Conservation (phyloP, 208 protist species). For the Spongospora subterranea region DNA sequence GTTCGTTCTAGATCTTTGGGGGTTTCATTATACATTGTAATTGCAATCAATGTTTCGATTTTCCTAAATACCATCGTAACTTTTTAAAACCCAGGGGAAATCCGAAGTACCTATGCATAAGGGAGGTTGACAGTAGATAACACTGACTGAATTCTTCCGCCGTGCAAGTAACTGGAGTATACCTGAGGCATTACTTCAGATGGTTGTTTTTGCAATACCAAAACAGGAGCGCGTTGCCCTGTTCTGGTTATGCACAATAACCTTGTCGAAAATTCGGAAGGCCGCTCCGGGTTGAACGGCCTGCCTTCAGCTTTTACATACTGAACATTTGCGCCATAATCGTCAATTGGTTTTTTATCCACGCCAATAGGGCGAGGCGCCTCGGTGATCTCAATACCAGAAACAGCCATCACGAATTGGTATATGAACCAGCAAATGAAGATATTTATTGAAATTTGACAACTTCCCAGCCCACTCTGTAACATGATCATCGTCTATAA, state of each 20-base stretch:
- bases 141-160: neutral
- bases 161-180: neutral
- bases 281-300: slow-evolving; percentile 12
- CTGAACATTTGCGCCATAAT: neutral
- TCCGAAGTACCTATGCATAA: neutral
- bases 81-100: neutral
- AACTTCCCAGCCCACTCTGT: too few species aligned
- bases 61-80: neutral
- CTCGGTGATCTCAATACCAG: too few species aligned
- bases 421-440: too few species aligned
- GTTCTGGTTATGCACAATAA: neutral
- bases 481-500: too few species aligned
- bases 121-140: neutral
- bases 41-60: slow-evolving; percentile 13
- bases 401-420: too few species aligned
- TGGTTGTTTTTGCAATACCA: neutral
- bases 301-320: neutral
- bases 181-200: neutral
- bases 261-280: neutral
- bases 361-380: neutral
- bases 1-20: slow-evolving; percentile 50
- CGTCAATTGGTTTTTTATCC: neutral
- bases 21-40: slow-evolving; percentile 55
- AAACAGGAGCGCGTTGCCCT: too few species aligned
- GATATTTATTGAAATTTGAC: too few species aligned